Base-by-base conservation (phyloP, 345 rosid species). In the Heritiera littoralis region DNA sequence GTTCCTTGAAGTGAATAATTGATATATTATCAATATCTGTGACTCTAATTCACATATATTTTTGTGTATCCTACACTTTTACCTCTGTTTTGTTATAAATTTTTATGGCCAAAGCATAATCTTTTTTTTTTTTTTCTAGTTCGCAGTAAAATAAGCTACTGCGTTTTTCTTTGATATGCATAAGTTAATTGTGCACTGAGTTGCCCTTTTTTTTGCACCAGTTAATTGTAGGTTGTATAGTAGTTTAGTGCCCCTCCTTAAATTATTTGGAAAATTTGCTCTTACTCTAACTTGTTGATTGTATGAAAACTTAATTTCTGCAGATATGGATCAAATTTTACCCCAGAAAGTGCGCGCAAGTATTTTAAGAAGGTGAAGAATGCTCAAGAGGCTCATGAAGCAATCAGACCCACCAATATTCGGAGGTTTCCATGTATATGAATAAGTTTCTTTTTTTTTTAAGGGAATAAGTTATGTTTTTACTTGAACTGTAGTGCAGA, bases 321-420 rank as follows among this genome's bases (percentile, higher is more conserved):
- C 83, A 96, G 99, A 85, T 94, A 89, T 88, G 98, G 99, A 28
- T 71, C 81, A 28, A 88, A 86, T 70, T 90, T 89, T 82, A 88
- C 88, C 68, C 80, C 93, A 67, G 89, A 56, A 55, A 78, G 83
- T 83, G 89, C 89, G 59, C 95, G 92, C 51, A 96, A 91, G 81
- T 94, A 85, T 88, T 94, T 89, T 83, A 96, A 89, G 88, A 96
- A 92, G 86, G 97, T 96, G 80, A 96, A 96, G 86, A 96, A 96
- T 86, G 93, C 98, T 83, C 98, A 92, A 83, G 99, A 96, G 88
- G 97, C 99, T 79, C 99, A 96, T 85, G 99, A 96, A 90, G 99
- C 99, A 82, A 90, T 96, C 81, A 89, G 99, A 84, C 99, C 99
- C 77, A 96, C 99, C 63, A 86, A 88, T 86, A 85, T 92, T 72